Base-by-base conservation (phyloP, 352 stramenopile species). In the Globisporangium cylindrosporum region DNA sequence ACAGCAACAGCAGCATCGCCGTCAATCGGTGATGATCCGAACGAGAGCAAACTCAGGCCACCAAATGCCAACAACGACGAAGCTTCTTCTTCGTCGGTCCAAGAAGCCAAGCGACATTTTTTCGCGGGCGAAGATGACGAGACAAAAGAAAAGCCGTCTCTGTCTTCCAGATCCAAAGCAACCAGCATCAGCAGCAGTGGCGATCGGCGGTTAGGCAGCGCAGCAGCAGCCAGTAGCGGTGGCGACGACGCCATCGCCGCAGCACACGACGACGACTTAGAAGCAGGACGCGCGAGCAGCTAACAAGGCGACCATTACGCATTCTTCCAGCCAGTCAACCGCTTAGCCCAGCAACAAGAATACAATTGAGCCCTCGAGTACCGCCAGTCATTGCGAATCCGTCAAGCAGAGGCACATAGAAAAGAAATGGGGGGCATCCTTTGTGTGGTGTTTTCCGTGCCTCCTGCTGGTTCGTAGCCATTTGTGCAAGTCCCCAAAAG, bases 41-140 rank as follows among this genome's bases (percentile, higher is more conserved):
- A 56, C 8, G 59, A 64, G 59, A n/a, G 12, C 38, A 55, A 64
- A 10, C 8, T 22, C 58, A 14, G 55, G 34, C 18, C 56, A 29
- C 4, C 25, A 20, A 49, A 18, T 29, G 29, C 18, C 27, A 43
- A 25, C 15, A 27, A 7, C 20, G 56, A 25, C 9, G 48, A 32
- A 15, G 27, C n/a, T 2, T 43, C 43, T 2, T 43, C 43, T 2
- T 43, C 43, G 3, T 24, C 25, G 6, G 36, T 58, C 1, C 53
- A 55, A 14, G 54, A 43, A 14, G 53, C 36, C 9, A 68, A 68
- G 54, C 63, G 63, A 29, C 63, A 57, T 24, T 68, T 68, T 56
- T 68, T 68, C 41, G 55, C 63, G 14, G 63, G 62, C 15, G 63
- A 62, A 15, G 53, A 55, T 10, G 62, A 53, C 32, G 54, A 63